Evolutionary conservation across 1,139 yeast genomes (phyloP).

Genomic region (Lodderomyces jiufengensis): DNA sequence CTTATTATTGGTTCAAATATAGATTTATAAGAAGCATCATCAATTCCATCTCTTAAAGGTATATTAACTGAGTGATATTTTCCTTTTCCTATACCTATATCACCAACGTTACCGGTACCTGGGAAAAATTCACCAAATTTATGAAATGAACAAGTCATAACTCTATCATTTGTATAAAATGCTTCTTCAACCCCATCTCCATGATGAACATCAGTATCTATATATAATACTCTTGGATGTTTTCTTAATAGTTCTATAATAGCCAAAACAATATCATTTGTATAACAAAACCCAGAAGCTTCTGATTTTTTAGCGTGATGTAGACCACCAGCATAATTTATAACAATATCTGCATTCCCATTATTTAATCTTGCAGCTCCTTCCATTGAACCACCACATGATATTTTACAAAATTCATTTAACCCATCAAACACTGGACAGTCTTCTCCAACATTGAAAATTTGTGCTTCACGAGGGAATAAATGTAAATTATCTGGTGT

Average conservation of each 20-base stretch:
- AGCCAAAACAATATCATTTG: conserved; percentile 90
- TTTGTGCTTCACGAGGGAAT: conserved; percentile 88
- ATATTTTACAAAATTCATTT: conserved; percentile 83
- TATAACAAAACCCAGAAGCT: conserved; percentile 93
- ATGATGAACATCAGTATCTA: conserved; percentile 94
- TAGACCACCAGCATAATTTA: conserved; percentile 95
- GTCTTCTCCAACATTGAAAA: conserved; percentile 96
- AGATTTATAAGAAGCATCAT: conserved; percentile 86
- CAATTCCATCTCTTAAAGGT: conserved; percentile 92
- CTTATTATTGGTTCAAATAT: conserved; percentile 85
- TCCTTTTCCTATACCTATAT: conserved; percentile 84
- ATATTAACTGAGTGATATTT: conserved; percentile 85
- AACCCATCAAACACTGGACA: conserved; percentile 97
- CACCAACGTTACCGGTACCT: conserved; percentile 88
- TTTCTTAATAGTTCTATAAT: conserved; percentile 78
- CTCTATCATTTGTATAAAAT: conserved; percentile 90
- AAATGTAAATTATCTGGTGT: conserved; percentile 92
- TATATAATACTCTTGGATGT: conserved; percentile 88
- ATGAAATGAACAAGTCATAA: conserved; percentile 95
- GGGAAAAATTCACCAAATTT: conserved; percentile 97
- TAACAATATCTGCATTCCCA: conserved; percentile 90
- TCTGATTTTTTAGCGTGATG: conserved; percentile 96
- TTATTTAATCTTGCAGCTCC: conserved; percentile 83
- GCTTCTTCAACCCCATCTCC: conserved; percentile 99
- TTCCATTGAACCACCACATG: conserved; percentile 92